Percentiles rank a stretch among this genome's conserved stretches.
Conservation (phyloP, 2,329 filamentous ascomycete species). For the Colletotrichum abscissum region DNA sequence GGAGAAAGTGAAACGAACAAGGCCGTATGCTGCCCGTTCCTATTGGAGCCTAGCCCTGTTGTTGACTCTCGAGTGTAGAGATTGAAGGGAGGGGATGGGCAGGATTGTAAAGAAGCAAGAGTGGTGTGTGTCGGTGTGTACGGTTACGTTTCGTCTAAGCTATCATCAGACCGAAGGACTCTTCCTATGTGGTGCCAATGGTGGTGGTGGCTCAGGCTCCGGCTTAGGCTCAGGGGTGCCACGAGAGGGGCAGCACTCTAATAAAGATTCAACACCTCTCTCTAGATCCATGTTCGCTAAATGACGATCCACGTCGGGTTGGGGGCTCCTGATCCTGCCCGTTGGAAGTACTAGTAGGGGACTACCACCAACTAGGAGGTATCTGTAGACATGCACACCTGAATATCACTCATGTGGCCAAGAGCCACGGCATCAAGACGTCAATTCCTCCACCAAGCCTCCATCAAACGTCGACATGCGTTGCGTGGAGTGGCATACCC, state of each 20-base stretch:
- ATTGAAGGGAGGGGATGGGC: neutral
- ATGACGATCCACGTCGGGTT: neutral
- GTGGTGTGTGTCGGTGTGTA: neutral
- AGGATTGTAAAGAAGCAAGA: neutral
- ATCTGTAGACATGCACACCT: neutral
- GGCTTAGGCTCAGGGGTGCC: neutral
- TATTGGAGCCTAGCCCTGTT: slow-evolving; percentile 5
- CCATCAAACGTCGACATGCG: neutral
- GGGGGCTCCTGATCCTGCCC: neutral
- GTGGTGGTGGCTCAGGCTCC: neutral
- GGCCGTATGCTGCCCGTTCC: neutral
- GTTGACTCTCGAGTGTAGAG: neutral
- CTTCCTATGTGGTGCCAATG: neutral
- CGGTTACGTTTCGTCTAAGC: slow-evolving; percentile 19
- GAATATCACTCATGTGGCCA: neutral
- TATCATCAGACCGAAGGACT: neutral
- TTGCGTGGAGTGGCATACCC: neutral
- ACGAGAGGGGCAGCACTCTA: neutral
- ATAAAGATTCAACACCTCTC: neutral
- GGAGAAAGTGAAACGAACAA: slow-evolving; percentile 20
- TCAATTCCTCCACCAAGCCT: neutral
- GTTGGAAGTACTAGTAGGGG: neutral
- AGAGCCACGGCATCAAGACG: neutral
- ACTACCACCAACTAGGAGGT: too few species aligned
- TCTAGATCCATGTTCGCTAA: neutral